Base-by-base conservation (phyloP, 805 yeast genomes). In the Zygoascus biomembranicola region DNA sequence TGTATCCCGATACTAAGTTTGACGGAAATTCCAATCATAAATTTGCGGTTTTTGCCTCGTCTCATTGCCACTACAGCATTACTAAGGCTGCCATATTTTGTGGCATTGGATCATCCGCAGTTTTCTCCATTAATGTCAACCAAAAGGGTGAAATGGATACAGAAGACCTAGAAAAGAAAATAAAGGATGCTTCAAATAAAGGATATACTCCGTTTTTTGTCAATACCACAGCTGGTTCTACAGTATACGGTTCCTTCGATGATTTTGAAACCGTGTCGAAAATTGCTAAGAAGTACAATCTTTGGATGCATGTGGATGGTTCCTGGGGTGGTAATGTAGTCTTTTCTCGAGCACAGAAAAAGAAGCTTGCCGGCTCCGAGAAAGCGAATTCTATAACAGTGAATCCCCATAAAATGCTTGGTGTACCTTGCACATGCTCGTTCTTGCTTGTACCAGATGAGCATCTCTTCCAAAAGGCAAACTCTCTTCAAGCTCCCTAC, bases 291-390 rank as follows among this genome's bases (percentile, higher is more conserved):
- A 72, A 73, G 53, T 64, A 82, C 66, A 66, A 74, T n/a, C 50
- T 80, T 8, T 88, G 95, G 92, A 77, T 85, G 64, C 96, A 87
- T 66, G 78, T 87, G 43, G 96, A 87, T 68, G 96, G 94, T 1
- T 85, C 94, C 6, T 87, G 95, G 95, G 96, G 96, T 35, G 96
- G 92, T 8, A 88, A 88, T 61, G 82, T 85, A 9, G 75, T 86
- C 0, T 88, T 87, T 70, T 81, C 88, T 43, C 60, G 66, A 0
- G 70, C 59, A 10, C 78, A 80, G 52, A 66, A 63, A 43, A 47
- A 66, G 53, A 75, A 77, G 59, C 66, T 87, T 56, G 63, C 67
- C 16, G 96, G 96, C 1, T 66, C 78, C 32, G 77, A 84, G 43
- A 63, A 75, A 19, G 95, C 94, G 1, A 79, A 87, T 66, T 84